Evolutionary conservation across 441 rosid genomes (phyloP).

Genomic region (Populus hybrid): DNA sequence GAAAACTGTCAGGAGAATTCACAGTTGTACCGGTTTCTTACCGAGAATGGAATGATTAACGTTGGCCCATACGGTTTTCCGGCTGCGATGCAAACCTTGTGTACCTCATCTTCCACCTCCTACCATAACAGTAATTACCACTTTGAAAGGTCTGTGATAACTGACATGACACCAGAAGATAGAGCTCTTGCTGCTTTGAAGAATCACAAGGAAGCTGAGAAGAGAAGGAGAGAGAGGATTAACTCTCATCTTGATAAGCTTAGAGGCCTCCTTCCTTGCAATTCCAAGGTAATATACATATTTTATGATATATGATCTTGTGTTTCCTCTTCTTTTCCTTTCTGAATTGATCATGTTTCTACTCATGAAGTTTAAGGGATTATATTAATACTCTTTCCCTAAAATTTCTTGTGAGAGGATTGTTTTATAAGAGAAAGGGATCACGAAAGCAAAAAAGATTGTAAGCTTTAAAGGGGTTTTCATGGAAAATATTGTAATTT

Average conservation of each 20-base stretch:
- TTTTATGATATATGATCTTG: neutral
- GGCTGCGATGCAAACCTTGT: conserved; percentile 48
- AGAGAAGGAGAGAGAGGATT: conserved; percentile 81
- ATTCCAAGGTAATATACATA: conserved; percentile 65
- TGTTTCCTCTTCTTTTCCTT: neutral
- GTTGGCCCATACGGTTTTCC: conserved; percentile 35
- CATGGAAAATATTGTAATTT: neutral
- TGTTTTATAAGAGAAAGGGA: neutral
- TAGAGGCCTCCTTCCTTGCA: conserved; percentile 79
- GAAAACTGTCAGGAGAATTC: conserved; percentile 37
- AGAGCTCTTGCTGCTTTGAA: conserved; percentile 79
- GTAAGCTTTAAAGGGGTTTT: neutral
- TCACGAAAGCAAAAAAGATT: neutral
- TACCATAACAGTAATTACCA: conserved; percentile 32
- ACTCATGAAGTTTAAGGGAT: neutral
- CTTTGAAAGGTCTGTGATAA: conserved; percentile 52
- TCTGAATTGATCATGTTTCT: neutral
- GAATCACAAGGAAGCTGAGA: conserved; percentile 94
- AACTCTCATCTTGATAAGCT: conserved; percentile 92
- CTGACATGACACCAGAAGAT: conserved; percentile 68
- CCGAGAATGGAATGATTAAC: conserved; percentile 39
- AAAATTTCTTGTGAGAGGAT: neutral
- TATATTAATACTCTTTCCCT: neutral
- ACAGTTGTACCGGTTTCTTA: conserved; percentile 50
- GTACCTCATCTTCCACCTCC: conserved; percentile 57